Percentiles rank a stretch among this genome's conserved stretches.
phyloP scores from a whole-genome alignment of 2,329 filamentous ascomycete genomes.

The Stachybotrys chartarum region DNA sequence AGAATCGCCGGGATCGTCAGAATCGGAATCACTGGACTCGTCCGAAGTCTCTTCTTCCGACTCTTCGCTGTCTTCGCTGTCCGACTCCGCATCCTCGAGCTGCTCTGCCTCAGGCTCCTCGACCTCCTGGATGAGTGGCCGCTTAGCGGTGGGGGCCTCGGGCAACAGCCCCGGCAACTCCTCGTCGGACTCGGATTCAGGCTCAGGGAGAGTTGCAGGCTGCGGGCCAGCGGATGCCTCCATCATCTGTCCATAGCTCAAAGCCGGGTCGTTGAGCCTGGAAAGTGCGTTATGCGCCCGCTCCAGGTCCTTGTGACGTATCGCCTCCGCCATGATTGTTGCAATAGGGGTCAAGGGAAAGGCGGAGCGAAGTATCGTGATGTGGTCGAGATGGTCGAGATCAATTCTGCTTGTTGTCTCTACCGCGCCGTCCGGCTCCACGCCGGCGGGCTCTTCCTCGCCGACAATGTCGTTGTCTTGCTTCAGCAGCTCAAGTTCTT shows the following conservation, averaged over 20 bases:
- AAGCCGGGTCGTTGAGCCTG: slow-evolving; percentile 20
- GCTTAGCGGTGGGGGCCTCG: background rate
- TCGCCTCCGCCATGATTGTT: slow-evolving; percentile 27
- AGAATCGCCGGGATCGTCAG: background rate
- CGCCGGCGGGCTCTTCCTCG: slow-evolving; percentile 6
- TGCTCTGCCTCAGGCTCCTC: background rate
- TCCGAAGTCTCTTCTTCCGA: slow-evolving; percentile 6
- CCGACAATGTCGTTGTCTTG: slow-evolving; percentile 28
- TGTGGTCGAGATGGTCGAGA: slow-evolving; percentile 20
- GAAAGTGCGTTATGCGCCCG: slow-evolving; percentile 29
- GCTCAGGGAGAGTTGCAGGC: slow-evolving; percentile 7
- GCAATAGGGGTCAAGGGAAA: slow-evolving; percentile 33
- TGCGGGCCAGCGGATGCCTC: slow-evolving; percentile 9
- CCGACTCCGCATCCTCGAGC: background rate
- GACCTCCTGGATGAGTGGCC: slow-evolving; percentile 7
- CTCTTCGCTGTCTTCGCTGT: background rate
- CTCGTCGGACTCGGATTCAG: slow-evolving; percentile 3
- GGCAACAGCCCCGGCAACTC: background rate
- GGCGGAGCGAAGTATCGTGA: slow-evolving; percentile 28
- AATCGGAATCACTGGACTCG: slow-evolving; percentile 5
- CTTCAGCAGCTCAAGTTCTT: slow-evolving; percentile 36
- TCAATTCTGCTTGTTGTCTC: background rate
- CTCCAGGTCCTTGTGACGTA: slow-evolving; percentile 24
- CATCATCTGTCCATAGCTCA: slow-evolving; percentile 25
- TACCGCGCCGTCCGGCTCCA: background rate